These are phyloP conservation scores for Melampsora americana DNA, from an alignment of 1,284 basidiomycete genomes.

Conservation along the genomic window DNA sequence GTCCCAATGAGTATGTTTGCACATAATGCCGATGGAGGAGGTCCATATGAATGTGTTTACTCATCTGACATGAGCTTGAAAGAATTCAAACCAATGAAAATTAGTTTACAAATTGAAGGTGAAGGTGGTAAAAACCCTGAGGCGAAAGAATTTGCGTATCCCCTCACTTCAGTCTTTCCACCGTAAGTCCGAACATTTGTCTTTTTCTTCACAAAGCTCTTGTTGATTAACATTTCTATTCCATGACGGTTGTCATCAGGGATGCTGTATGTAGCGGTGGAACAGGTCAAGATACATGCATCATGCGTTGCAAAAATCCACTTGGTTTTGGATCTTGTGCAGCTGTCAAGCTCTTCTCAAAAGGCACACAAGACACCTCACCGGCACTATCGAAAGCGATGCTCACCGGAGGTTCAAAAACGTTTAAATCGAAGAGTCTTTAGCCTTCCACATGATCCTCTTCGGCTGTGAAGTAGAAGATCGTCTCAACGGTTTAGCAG, in stretches of 20 bases:
- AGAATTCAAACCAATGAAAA: constrained; percentile 35
- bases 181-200: constrained; percentile 11
- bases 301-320: constrained; percentile 41
- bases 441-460: not conserved
- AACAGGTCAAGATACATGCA: constrained; percentile 22
- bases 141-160: constrained; percentile 42
- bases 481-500: no score
- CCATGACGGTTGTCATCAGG: not conserved
- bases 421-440: not conserved
- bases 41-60: constrained; percentile 40
- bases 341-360: constrained; percentile 30
- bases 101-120: constrained; percentile 37
- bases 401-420: not conserved
- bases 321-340: constrained; percentile 41
- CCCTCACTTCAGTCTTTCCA: constrained; percentile 29
- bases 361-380: not conserved
- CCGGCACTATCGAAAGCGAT: not conserved
- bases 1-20: constrained; percentile 39
- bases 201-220: not conserved
- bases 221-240: not conserved
- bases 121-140: constrained; percentile 34
- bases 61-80: constrained; percentile 34
- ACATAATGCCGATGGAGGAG: constrained; percentile 34
- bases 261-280: constrained; percentile 32
- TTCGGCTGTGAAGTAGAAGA: not conserved